Evolutionary conservation across 1,284 basidiomycete genomes (phyloP).

Genomic region (Ustilago trichophora): DNA sequence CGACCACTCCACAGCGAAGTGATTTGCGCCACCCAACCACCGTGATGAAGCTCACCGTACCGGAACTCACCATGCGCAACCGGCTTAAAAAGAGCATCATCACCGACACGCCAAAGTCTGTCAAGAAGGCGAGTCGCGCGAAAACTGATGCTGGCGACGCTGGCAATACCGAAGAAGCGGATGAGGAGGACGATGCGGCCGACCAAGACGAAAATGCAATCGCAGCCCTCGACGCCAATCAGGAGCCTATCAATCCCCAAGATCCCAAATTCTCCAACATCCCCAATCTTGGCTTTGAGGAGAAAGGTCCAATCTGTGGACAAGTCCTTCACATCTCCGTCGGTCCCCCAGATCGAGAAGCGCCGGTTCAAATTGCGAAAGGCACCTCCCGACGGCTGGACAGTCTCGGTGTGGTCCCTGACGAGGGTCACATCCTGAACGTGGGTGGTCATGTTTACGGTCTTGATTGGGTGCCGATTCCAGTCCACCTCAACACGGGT

Average conservation of each 20-base stretch:
- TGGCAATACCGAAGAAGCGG: too few species aligned
- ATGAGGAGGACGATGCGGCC: conserved; percentile 15
- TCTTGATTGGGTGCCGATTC: conserved; percentile 48
- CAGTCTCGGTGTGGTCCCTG: conserved; percentile 18
- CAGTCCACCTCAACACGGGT: conserved; percentile 37
- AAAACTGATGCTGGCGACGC: not conserved
- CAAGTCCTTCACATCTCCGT: conserved; percentile 24
- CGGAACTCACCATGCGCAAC: conserved; percentile 20
- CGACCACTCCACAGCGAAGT: conserved; percentile 7
- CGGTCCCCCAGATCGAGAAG: conserved; percentile 21
- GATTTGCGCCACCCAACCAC: conserved; percentile 26
- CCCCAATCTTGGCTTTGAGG: conserved; percentile 30
- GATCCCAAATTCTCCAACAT: conserved; percentile 36
- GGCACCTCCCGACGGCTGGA: conserved; percentile 20
- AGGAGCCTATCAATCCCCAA: conserved; percentile 14
- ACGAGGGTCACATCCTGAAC: conserved; percentile 46
- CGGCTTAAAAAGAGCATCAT: conserved; percentile 14
- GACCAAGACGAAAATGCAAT: conserved; percentile 15
- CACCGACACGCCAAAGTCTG: conserved; percentile 4
- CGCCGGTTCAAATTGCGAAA: conserved; percentile 12
- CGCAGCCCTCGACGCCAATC: conserved; percentile 20
- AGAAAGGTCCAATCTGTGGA: conserved; percentile 15
- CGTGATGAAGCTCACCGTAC: conserved; percentile 26
- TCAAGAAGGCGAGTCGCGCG: not conserved
- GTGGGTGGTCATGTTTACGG: conserved; percentile 47